These are phyloP conservation scores for Aspergillus sp. DNA, from an alignment of 2,329 filamentous ascomycete species.

Conservation along the genomic window DNA sequence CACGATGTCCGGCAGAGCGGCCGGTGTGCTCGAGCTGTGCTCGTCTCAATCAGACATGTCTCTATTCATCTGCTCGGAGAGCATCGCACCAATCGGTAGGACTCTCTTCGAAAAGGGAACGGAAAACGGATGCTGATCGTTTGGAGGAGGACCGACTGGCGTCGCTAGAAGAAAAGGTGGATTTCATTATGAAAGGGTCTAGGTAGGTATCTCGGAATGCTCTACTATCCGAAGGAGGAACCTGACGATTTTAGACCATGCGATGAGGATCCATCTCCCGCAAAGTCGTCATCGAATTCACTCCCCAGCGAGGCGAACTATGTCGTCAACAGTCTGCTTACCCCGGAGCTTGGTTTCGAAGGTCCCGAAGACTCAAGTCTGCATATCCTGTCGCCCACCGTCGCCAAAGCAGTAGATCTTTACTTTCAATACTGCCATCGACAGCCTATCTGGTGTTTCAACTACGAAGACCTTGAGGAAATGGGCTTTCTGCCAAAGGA, in stretches of 20 bases:
- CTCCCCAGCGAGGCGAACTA: constrained; percentile 13
- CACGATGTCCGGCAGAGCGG: constrained; percentile 47
- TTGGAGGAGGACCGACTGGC: constrained; percentile 47
- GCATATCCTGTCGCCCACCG: constrained; percentile 14
- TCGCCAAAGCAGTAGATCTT: constrained; percentile 23
- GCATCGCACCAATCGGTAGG: constrained; percentile 41
- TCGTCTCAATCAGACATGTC: constrained; percentile 44
- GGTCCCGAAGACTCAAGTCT: constrained; percentile 20
- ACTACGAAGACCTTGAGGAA: constrained; percentile 25
- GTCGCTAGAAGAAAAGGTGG: constrained; percentile 47
- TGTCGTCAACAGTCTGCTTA: constrained; percentile 14
- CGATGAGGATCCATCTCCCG: constrained; percentile 7
- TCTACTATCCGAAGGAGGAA: background rate
- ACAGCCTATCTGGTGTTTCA: constrained; percentile 34
- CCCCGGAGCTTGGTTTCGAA: constrained; percentile 17
- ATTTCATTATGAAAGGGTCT: constrained; percentile 43
- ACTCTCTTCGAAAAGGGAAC: background rate
- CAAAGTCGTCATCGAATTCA: constrained; percentile 7
- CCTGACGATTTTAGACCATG: background rate
- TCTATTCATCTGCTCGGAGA: constrained; percentile 34
- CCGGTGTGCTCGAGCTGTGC: constrained; percentile 47
- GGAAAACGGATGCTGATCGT: constrained; percentile 3
- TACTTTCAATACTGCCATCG: constrained; percentile 33
- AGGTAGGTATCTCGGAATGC: constrained; percentile 15
- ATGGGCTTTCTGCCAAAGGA: constrained; percentile 24